A percentile compares a stretch with the other conserved stretches of the same genome.
These are phyloP conservation scores for Nicotiana rustica DNA, from an alignment of 305 asterid species.

Conservation along the genomic window DNA sequence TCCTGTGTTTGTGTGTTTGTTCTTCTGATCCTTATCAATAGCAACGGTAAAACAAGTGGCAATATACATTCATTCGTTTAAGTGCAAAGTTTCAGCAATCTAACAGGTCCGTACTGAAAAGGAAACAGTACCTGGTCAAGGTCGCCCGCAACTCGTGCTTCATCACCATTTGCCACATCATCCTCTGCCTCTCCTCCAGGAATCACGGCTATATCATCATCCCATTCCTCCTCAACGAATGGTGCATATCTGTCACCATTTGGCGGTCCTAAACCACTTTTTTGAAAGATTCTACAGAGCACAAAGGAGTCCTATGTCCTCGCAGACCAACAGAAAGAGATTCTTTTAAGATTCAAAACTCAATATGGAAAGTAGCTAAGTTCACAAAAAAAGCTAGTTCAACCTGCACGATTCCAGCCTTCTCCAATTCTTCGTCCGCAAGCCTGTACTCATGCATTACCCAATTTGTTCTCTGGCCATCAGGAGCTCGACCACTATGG, in stretches of 20 bases:
- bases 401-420: constrained; percentile 69
- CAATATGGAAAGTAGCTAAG: not conserved
- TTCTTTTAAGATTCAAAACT: constrained; percentile 36
- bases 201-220: constrained; percentile 57
- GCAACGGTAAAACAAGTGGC: not conserved
- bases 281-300: constrained; percentile 77
- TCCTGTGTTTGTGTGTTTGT: not conserved
- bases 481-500: constrained; percentile 71
- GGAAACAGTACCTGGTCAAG: constrained; percentile 55
- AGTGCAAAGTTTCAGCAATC: not conserved
- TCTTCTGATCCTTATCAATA: not conserved
- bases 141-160: constrained; percentile 48
- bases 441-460: constrained; percentile 77
- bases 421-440: constrained; percentile 61
- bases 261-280: constrained; percentile 79
- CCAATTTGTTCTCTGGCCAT: constrained; percentile 53
- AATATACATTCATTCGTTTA: not conserved
- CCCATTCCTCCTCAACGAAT: constrained; percentile 80
- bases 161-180: constrained; percentile 36
- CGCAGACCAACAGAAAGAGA: constrained; percentile 41
- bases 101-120: not conserved
- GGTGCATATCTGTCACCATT: constrained; percentile 80
- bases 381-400: not conserved
- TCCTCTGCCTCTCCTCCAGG: constrained; percentile 69
- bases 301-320: constrained; percentile 73